A percentile compares a stretch with the other conserved stretches of the same genome.
Conservation (phyloP, 179 eudicot genomes). For the Camellia oleifera region DNA sequence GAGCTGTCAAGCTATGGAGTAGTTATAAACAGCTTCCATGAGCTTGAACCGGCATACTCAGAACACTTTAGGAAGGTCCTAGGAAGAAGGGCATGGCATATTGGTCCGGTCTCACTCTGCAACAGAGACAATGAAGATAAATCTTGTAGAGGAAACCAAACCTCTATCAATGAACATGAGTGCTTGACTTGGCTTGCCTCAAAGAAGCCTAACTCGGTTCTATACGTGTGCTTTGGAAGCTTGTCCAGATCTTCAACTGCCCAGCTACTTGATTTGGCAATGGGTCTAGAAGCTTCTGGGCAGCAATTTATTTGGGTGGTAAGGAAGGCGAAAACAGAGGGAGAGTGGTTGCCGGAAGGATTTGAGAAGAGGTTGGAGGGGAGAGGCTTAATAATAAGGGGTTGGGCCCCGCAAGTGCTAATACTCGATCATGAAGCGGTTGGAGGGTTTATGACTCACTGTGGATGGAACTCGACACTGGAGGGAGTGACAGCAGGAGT, state of each 20-base stretch:
- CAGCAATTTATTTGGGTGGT: slow-evolving; percentile 32
- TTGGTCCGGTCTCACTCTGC: slow-evolving; percentile 49
- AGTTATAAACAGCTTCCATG: slow-evolving; percentile 41
- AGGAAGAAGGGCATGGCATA: slow-evolving; percentile 35
- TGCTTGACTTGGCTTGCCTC: slow-evolving; percentile 42
- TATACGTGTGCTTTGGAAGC: slow-evolving; percentile 48
- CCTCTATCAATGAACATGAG: slow-evolving; percentile 12
- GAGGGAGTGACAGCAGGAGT: slow-evolving; percentile 42
- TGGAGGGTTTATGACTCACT: slow-evolving; percentile 46
- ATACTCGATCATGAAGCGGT: slow-evolving; percentile 36
- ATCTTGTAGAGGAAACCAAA: slow-evolving; percentile 23
- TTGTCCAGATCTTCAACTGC: slow-evolving; percentile 4
- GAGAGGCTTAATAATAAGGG: slow-evolving; percentile 33
- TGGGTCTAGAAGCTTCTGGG: slow-evolving; percentile 33
- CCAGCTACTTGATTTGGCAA: slow-evolving; percentile 36
- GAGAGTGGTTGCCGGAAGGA: slow-evolving; percentile 16
- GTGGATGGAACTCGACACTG: slow-evolving; percentile 42
- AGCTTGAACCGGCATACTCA: slow-evolving; percentile 39
- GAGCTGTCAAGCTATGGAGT: slow-evolving; percentile 34
- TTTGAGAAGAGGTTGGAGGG: slow-evolving; percentile 23
- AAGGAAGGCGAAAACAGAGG: slow-evolving; percentile 4
- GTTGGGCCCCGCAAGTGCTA: slow-evolving; percentile 43
- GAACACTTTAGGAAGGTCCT: slow-evolving; percentile 21
- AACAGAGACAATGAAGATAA: slow-evolving; percentile 21
- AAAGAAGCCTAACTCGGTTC: slow-evolving; percentile 29